phyloP scores from a whole-genome alignment of 306 rosid species.

The Lotus japonicus region DNA sequence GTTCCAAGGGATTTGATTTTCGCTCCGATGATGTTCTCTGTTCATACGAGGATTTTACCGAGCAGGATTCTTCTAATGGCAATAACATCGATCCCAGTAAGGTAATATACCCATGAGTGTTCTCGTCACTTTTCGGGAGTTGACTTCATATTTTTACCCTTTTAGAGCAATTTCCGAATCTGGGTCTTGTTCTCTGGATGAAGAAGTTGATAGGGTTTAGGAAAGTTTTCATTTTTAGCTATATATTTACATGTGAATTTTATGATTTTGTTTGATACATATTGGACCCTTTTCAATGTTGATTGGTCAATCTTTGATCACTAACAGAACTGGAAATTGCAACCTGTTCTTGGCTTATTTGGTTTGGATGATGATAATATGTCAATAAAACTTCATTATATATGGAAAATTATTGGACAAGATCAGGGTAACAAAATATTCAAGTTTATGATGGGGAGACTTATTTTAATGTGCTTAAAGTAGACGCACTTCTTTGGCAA shows the following conservation, averaged over 20 bases:
- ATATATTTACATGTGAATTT: background rate
- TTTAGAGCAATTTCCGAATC: background rate
- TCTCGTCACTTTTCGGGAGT: background rate
- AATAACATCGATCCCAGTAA: constrained; percentile 48
- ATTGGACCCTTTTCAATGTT: background rate
- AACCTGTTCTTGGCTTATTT: background rate
- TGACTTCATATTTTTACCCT: background rate
- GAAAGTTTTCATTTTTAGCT: constrained; percentile 6
- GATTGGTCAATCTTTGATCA: background rate
- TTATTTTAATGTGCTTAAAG: background rate
- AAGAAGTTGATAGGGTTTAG: constrained; percentile 11
- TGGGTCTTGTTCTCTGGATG: background rate
- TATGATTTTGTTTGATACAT: background rate
- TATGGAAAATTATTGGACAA: background rate
- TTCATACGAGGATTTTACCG: constrained; percentile 49
- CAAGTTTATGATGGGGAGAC: background rate
- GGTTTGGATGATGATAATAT: background rate
- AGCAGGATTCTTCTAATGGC: constrained; percentile 51
- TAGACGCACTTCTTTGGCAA: background rate
- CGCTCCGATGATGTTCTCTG: constrained; percentile 66
- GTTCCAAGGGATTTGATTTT: constrained; percentile 54
- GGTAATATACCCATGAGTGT: constrained; percentile 32
- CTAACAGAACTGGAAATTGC: background rate
- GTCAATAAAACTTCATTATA: background rate
- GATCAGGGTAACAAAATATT: background rate